These are phyloP conservation scores for Rhododendron williamsianum DNA, from an alignment of 148 eudicot species.

Conservation along the genomic window DNA sequence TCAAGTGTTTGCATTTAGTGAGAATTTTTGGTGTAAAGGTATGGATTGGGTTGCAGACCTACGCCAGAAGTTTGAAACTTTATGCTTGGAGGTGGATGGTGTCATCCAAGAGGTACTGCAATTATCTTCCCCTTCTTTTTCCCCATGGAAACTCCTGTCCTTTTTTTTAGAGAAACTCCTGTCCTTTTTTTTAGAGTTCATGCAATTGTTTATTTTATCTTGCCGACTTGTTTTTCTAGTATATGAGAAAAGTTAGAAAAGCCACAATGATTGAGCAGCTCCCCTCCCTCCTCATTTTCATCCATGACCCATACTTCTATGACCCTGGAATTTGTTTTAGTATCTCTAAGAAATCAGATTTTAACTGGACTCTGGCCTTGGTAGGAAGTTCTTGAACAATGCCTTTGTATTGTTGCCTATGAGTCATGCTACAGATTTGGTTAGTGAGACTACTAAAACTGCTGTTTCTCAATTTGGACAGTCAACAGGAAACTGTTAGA, in stretches of 20 bases:
- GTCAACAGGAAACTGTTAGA: background rate
- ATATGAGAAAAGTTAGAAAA: background rate
- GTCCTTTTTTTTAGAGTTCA: background rate
- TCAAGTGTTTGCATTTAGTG: background rate
- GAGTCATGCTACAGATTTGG: background rate
- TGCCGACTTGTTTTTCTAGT: background rate
- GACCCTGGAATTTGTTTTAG: background rate
- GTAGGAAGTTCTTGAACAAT: background rate
- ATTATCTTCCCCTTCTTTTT: background rate
- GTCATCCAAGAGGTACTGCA: conserved; percentile 3
- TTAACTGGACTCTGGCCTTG: background rate
- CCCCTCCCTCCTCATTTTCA: background rate
- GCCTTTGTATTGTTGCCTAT: background rate
- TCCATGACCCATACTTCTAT: background rate
- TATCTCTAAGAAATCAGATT: background rate
- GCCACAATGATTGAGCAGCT: background rate
- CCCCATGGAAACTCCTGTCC: background rate
- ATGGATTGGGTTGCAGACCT: background rate
- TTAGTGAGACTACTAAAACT: background rate
- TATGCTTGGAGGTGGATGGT: background rate
- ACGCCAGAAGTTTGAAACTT: conserved; percentile 5
- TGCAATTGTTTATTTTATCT: background rate
- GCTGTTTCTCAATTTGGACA: background rate
- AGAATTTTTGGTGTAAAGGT: no score
- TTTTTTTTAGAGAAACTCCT: background rate